phyloP scores from a whole-genome alignment of 192 early-diverging fungal genomes.

The Linnemannia exigua region DNA sequence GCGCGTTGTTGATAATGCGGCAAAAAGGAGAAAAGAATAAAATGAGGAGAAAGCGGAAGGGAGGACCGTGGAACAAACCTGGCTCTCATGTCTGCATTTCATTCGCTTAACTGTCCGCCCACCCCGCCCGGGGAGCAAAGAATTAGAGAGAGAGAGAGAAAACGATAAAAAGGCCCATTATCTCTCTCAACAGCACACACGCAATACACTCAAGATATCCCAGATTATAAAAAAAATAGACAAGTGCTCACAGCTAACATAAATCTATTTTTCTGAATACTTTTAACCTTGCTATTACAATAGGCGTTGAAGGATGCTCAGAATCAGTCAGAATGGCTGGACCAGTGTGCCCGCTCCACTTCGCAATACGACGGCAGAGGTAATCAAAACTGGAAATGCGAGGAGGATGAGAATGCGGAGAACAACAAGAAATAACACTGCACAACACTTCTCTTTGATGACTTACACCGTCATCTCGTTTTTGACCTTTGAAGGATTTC shows the following conservation, averaged over 20 bases:
- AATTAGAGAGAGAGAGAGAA: too few relatives aligned
- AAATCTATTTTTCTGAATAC: conserved; percentile 7
- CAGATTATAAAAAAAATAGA: not conserved
- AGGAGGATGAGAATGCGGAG: not conserved
- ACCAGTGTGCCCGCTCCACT: conserved; percentile 73
- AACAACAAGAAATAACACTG: not conserved
- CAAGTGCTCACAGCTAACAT: conserved; percentile 2
- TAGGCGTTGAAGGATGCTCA: conserved; percentile 89
- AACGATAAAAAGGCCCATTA: not conserved
- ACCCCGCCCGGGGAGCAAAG: not conserved
- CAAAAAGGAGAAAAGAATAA: not conserved
- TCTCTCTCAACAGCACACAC: not conserved
- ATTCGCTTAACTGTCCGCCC: not conserved
- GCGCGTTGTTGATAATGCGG: not conserved
- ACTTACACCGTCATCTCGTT: not conserved
- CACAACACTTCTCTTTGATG: not conserved
- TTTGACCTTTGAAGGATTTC: not conserved
- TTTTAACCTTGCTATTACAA: not conserved
- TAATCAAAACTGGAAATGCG: conserved; percentile 1
- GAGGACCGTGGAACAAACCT: not conserved
- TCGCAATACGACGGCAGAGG: conserved; percentile 62
- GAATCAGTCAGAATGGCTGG: conserved; percentile 86
- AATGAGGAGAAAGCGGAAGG: not conserved
- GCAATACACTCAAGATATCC: too few relatives aligned
- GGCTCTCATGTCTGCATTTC: not conserved